Evolutionary conservation across 164 flowering plant species (phyloP), one percentile per base, ranked within the genome.

Genomic region (Vitis rupestris): DNA sequence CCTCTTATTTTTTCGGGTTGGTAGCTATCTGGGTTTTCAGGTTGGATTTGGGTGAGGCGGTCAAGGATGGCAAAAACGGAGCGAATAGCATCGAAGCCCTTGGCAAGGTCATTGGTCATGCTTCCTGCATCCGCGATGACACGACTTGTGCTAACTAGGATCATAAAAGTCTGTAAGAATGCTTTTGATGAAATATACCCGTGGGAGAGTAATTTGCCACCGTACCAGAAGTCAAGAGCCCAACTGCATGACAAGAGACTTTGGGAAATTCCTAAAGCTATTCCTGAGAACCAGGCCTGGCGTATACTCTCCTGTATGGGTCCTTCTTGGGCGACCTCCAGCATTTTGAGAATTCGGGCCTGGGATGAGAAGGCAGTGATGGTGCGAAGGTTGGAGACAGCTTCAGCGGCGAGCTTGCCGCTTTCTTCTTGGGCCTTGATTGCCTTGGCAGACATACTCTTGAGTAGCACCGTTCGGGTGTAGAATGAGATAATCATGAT

Each of bases 151-250:
- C 60, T 4, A 9, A 57, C 3, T n/a, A 57, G 17, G 60, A 57
- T 19, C 27, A 57, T 13, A n/a, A 57, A 57, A 4, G 60, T 57
- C 60, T 57, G 23, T 9, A 57, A n/a, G 23, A 57, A 6, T 19
- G 15, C 60, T 16, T 57, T 57, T 0, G 94, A 67, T 7, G 82
- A 50, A 23, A 91, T 83, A 52, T 79, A 64, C 14, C 90, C 92
- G 4, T 78, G 63, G 1, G 83, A 64, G 6, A 91, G 65, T 29
- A 93, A 89, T 72, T 69, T 85, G 0, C 90, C 90, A 5, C 97
- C 94, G 53, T 88, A 93, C 98, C 98, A 93, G 67, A 88, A 93
- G 59, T 85, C 90, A 0, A 93, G 72, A 16, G 95, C 89, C 95
- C 90, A 87, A 9, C 83, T 84, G 67, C 86, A 86, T 1, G 80